Evolutionary conservation across 2,329 filamentous ascomycete genomes (phyloP), one percentile per base, ranked within the genome.

Genomic region (Aspergillus viridinutans): DNA sequence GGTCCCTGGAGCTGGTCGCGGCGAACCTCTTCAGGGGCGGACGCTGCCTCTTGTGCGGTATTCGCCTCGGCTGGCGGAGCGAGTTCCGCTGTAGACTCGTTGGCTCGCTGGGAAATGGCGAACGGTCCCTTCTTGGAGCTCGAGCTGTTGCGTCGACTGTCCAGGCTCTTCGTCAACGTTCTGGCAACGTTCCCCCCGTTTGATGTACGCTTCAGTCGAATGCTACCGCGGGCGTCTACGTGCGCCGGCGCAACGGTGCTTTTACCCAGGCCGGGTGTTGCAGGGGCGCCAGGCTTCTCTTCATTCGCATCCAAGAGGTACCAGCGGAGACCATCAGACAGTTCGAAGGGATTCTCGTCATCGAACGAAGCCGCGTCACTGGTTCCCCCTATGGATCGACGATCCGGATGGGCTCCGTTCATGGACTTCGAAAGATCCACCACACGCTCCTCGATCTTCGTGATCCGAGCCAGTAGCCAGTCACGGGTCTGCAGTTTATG

Each of bases 391-490:
- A 74, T 61, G 56, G 82, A 77, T 61, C 76, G 70, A 62, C 76
- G 72, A 59, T 87, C 86, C 12, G 84, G 82, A 7, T 75, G 69
- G 55, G 73, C 56, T 57, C 76, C 72, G 64, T 87, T 83, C 60
- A 94, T 78, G 25, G 87, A 90, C 75, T 90, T 92, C 17, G 90
- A 94, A 5, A 97, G 80, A 72, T 99, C 92, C 0, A 99, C 94
- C 3, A 97, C 88, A 3, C 92, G 89, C 72, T 97, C 91, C 76
- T 97, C 91, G 23, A 97, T 86, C 62, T 90, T 91, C 12, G 87
- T 87, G 57, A 99, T 97, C 17, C 94, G 87, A 8, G 94, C 94
- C 7, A 99, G 87, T n/a, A 99, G 85, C 92, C 94, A 99, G 71
- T 99, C 94, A 38, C 93, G 85, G 50, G 86, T 87, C 29, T 88